A percentile compares a stretch with the other conserved stretches of the same genome.
Conservation (phyloP, 2,329 filamentous ascomycete genomes). For the Pseudocercospora fijiensis region DNA sequence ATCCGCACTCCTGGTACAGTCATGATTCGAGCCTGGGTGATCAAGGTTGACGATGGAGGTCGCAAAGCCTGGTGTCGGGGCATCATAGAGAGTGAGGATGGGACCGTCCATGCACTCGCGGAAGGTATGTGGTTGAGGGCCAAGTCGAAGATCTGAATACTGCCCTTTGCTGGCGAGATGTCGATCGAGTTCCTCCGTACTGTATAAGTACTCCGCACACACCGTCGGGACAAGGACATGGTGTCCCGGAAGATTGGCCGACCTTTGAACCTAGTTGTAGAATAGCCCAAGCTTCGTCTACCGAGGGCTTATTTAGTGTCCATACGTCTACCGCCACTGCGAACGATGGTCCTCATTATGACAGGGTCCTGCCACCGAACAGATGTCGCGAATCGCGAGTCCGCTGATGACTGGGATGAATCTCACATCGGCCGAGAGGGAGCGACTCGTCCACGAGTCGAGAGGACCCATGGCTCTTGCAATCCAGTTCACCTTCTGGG, state of each 20-base stretch:
- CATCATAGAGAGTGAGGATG: slow-evolving; percentile 24
- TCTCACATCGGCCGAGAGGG: slow-evolving; percentile 10
- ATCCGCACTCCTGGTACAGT: slow-evolving; percentile 26
- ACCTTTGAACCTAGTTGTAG: neutral
- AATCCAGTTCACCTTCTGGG: slow-evolving; percentile 17
- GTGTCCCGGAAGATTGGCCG: neutral
- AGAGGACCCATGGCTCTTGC: slow-evolving; percentile 13
- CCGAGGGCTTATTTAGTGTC: too few relatives aligned
- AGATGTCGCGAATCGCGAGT: neutral
- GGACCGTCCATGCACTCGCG: slow-evolving; percentile 23
- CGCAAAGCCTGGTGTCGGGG: slow-evolving; percentile 28
- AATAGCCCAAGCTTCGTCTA: neutral
- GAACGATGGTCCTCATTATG: neutral
- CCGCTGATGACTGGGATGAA: slow-evolving; percentile 1
- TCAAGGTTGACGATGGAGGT: slow-evolving; percentile 19
- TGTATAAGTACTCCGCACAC: neutral
- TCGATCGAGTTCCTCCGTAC: too few relatives aligned
- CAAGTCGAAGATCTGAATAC: slow-evolving; percentile 12
- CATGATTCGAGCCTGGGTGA: slow-evolving; percentile 25
- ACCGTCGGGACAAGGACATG: neutral
- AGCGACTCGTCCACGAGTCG: slow-evolving; percentile 6
- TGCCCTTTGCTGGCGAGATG: neutral
- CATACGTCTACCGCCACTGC: neutral
- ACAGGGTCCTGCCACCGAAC: neutral
- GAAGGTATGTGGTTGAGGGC: slow-evolving; percentile 28